Evolutionary conservation across 2,329 filamentous ascomycete species (phyloP).

Genomic region (Microcera coccophila): DNA sequence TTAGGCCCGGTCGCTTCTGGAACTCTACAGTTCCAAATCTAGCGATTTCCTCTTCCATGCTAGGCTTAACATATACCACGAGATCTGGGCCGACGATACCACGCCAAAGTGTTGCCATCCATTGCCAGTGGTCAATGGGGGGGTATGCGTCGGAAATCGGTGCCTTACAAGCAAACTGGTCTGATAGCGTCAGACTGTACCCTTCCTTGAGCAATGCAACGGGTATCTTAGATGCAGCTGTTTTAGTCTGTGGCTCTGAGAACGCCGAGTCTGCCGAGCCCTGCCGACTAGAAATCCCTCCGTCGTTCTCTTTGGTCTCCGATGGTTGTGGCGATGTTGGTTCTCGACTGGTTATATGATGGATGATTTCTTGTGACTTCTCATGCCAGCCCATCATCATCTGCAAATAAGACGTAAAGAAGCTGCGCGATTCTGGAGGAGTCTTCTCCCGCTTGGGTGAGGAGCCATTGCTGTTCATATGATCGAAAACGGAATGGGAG

Average conservation of each 20-base stretch:
- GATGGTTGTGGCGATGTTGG: background rate
- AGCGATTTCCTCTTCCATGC: constrained; percentile 34
- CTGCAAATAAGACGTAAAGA: constrained; percentile 59
- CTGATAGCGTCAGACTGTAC: constrained; percentile 75
- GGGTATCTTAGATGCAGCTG: constrained; percentile 44
- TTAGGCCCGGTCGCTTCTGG: constrained; percentile 45
- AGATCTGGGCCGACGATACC: constrained; percentile 79
- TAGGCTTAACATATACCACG: constrained; percentile 61
- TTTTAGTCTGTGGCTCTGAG: constrained; percentile 8
- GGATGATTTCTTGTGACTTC: constrained; percentile 66
- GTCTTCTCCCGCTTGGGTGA: constrained; percentile 14
- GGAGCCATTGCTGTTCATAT: constrained; percentile 7
- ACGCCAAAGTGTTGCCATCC: constrained; percentile 92
- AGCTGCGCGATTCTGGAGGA: constrained; percentile 29
- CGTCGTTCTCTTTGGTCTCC: constrained; percentile 8
- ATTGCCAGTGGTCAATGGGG: constrained; percentile 92
- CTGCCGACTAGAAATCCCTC: constrained; percentile 7
- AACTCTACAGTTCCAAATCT: constrained; percentile 53
- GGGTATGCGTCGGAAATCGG: constrained; percentile 75
- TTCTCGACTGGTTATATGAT: constrained; percentile 40
- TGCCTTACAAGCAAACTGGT: constrained; percentile 68
- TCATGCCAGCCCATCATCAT: constrained; percentile 71
- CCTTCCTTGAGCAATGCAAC: constrained; percentile 72
- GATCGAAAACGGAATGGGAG: constrained; percentile 28
- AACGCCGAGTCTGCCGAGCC: constrained; percentile 10